Base-by-base conservation (phyloP, 768 basidiomycete genomes). In the Tylopilus rubrobrunneus region DNA sequence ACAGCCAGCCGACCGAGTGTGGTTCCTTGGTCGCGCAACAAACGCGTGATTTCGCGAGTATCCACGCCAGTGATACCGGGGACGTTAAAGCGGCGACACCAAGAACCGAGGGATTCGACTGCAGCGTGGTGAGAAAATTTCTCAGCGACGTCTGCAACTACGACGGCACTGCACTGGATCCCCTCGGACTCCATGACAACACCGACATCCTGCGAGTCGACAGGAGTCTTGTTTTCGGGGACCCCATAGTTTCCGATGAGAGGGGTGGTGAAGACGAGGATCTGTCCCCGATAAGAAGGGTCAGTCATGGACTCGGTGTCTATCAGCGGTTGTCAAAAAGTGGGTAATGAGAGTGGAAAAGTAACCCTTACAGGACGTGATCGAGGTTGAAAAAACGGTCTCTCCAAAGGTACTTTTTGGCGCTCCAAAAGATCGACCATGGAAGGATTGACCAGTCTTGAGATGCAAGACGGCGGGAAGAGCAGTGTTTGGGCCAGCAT, bases 271-370 rank as follows among this genome's bases (percentile, higher is more conserved):
- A 99, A 99, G 53, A 99, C 97, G 58, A 99, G 83, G 66, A 99
- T 96, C 73, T 99, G 97, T 48, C 92, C 89, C 33, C 92, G 89
- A 73, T 99, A 98, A 8, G 97, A 98, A 7, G 97, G 97, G 70
- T 99, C 97, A 36, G 97, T 99, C 97, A 99, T 98, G 8, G 93
- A 97, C 74, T 99, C 97, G 45, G 96, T 98, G 71, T 99, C 94
- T 96, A 66, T n/a, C 39, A 27, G 19, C 55, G 58, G 55, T 56
- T 9, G 17, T 52, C 49, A 62, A 25, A 45, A 5, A 43, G 42
- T 41, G 57, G 52, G 51, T 49, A 39, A 56, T 49, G 2, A 33
- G 15, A 52, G 7, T 48, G 28, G 34, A 12, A 52, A 51, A 27
- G 45, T 15, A 49, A 25, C 45, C 77, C 89, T 62, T 57, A 93